Evolutionary conservation across 768 basidiomycete species (phyloP), one percentile per base, ranked within the genome.

Genomic region (Floccularia luteovirens): DNA sequence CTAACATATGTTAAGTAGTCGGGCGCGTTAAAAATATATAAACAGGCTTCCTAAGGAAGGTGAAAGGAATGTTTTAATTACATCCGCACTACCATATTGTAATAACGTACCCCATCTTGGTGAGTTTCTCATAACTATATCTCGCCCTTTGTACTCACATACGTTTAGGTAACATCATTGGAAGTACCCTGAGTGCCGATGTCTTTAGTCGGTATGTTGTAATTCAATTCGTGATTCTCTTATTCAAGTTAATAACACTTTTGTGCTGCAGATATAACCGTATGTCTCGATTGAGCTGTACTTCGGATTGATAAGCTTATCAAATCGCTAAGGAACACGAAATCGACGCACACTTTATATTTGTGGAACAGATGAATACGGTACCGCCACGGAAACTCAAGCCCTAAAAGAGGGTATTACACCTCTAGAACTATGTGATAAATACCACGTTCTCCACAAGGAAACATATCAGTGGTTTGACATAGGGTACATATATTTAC

Each of bases 301-400:
- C n/a, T 22, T 51, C 44, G 33, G 30, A 27, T 20, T 14, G 32
- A 12, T 28, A 11, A 28, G n/a, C 8, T 32, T n/a, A 31, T 32
- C 17, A 25, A 12, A 32, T 17, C 17, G n/a, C n/a, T 12, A 31
- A 74, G 72, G 79, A 24, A 85, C 90, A 22, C 70, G 85, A 52
- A 96, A 98, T 68, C 71, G 85, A 51, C 79, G 82, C 31, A 94
- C 91, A 0, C 70, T 98, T 23, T 99, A 94, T 57, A 74, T 99
- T 41, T 99, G 96, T 60, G 96, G 96, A 20, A 98, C 96, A 3
- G 96, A 99, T 56, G 96, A 99, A 62, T 99, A 99, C 53, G 96
- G 96, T n/a, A 99, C 96, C 5, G 94, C 96, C 0, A 96, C 96
- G 0, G 96, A 99, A 68, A 97, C 93, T 2, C 93, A 96, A 59